Evolutionary conservation across 1,284 basidiomycete species (phyloP).

Genomic region (Cutaneotrichosporon arboriforme): DNA sequence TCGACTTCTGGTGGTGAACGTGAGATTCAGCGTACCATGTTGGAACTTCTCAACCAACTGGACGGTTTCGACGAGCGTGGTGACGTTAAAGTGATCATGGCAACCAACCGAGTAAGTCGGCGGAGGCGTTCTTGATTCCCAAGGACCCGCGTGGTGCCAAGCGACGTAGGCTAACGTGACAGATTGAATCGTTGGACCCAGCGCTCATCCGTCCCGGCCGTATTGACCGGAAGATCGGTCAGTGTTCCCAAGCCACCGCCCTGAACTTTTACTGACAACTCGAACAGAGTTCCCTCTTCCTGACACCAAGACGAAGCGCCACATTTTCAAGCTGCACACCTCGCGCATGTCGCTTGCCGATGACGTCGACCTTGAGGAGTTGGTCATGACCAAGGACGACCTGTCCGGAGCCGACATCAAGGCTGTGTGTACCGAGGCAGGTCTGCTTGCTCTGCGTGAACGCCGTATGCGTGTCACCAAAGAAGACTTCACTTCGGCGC

Average conservation of each 20-base stretch:
- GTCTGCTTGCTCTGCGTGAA: slow-evolving; percentile 87
- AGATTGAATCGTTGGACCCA: slow-evolving; percentile 91
- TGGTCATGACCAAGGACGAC: slow-evolving; percentile 93
- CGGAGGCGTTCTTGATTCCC: background rate
- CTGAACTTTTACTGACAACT: background rate
- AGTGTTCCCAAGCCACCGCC: slow-evolving; percentile 24
- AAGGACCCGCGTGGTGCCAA: background rate
- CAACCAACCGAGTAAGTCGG: slow-evolving; percentile 43
- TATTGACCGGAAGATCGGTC: slow-evolving; percentile 90
- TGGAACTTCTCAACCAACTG: slow-evolving; percentile 67
- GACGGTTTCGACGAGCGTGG: slow-evolving; percentile 99
- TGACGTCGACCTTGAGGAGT: slow-evolving; percentile 95
- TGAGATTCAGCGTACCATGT: slow-evolving; percentile 98
- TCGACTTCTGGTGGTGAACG: slow-evolving; percentile 96
- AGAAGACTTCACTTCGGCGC: slow-evolving; percentile 74
- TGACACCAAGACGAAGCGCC: slow-evolving; percentile 92
- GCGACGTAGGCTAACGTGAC: slow-evolving; percentile 56
- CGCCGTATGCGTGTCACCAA: slow-evolving; percentile 96
- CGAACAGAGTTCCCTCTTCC: slow-evolving; percentile 77
- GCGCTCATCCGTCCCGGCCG: slow-evolving; percentile 96
- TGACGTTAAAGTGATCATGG: slow-evolving; percentile 83
- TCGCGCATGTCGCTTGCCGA: slow-evolving; percentile 86
- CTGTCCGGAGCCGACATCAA: slow-evolving; percentile 97
- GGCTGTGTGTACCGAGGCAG: slow-evolving; percentile 94
- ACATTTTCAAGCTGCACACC: slow-evolving; percentile 97